Conservation (phyloP, 1,139 yeast species). For the Taiozyma sp. region DNA sequence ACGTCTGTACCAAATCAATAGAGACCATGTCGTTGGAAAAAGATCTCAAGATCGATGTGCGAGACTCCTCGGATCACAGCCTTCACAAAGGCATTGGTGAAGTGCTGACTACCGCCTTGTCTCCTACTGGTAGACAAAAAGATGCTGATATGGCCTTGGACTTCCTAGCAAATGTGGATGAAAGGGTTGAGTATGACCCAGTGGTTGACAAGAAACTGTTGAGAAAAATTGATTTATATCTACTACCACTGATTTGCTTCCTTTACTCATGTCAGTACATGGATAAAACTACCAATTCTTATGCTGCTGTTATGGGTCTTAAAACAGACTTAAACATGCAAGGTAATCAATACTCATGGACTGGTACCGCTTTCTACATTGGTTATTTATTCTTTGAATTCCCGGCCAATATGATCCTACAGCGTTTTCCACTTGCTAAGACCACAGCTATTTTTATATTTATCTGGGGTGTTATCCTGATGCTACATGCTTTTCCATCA, state of each 20-base stretch:
- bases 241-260: slow-evolving; percentile 54
- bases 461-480: slow-evolving; percentile 42
- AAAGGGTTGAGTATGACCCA: slow-evolving; percentile 14
- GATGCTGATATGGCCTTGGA: not conserved
- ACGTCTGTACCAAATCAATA: too few relatives aligned
- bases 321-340: slow-evolving; percentile 42
- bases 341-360: slow-evolving; percentile 52
- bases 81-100: not conserved
- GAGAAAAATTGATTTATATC: slow-evolving; percentile 47
- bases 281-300: slow-evolving; percentile 46
- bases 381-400: slow-evolving; percentile 47
- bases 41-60: not conserved
- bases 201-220: slow-evolving; percentile 32
- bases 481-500: slow-evolving; percentile 39
- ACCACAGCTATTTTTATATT: slow-evolving; percentile 33
- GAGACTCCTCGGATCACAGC: not conserved
- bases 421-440: slow-evolving; percentile 40
- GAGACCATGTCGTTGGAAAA: not conserved
- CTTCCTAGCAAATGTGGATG: slow-evolving; percentile 4
- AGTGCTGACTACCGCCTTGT: not conserved
- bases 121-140: not conserved
- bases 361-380: slow-evolving; percentile 51
- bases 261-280: slow-evolving; percentile 57
- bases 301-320: slow-evolving; percentile 57
- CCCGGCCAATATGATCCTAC: slow-evolving; percentile 39